Evolutionary conservation across 177 flowering plant genomes (phyloP).

Genomic region (Vitis hybrid): DNA sequence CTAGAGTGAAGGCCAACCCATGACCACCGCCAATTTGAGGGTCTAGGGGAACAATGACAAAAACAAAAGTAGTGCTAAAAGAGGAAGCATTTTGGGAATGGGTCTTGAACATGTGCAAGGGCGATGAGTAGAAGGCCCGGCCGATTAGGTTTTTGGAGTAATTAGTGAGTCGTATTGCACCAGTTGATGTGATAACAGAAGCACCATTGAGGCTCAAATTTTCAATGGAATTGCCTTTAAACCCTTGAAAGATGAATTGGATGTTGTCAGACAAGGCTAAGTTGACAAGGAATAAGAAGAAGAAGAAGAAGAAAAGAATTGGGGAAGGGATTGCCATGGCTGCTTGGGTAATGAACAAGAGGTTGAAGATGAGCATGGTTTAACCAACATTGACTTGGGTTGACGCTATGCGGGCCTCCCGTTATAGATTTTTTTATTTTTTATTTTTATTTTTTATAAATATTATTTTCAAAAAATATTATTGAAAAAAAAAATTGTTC

Average conservation of each 20-base stretch:
- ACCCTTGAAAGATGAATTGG: constrained; percentile 35
- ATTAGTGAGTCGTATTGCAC: constrained; percentile 36
- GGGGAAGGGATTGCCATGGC: no score
- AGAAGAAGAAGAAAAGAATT: background rate
- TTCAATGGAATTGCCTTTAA: constrained; percentile 6
- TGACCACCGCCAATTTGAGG: constrained; percentile 18
- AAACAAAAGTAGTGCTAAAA: constrained; percentile 39
- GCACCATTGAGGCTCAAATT: constrained; percentile 17
- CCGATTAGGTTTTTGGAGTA: constrained; percentile 24
- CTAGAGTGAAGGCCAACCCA: constrained; percentile 33
- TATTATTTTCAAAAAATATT: no score
- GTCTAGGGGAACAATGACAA: constrained; percentile 12
- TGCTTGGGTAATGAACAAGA: no score
- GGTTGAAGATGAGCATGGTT: no score
- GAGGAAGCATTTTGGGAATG: constrained; percentile 9
- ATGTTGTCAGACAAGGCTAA: background rate
- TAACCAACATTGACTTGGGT: no score
- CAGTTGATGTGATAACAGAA: constrained; percentile 21
- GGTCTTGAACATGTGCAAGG: constrained; percentile 1
- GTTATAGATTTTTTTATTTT: no score
- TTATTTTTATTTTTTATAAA: no score
- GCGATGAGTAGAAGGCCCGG: constrained; percentile 37
- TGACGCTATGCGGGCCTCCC: no score
- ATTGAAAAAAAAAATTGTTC: no score
- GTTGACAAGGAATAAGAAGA: background rate